Percentiles rank a stretch among this genome's conserved stretches.
phyloP scores from a whole-genome alignment of 2,329 filamentous ascomycete species.

The Beauveria varroae region DNA sequence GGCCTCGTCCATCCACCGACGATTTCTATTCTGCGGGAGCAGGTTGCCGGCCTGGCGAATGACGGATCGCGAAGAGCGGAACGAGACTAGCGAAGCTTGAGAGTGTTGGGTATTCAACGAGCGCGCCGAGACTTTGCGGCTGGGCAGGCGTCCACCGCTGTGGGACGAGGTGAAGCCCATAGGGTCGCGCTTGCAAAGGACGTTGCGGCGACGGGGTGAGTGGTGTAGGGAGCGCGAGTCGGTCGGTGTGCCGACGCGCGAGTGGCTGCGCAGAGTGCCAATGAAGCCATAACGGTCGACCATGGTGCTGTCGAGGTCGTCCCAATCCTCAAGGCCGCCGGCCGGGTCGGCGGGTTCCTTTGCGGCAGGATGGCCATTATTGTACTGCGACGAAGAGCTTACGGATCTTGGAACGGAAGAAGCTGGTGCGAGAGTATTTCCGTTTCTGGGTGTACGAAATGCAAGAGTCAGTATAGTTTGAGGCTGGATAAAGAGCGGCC shows the following conservation, averaged over 20 bases:
- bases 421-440: constrained; percentile 21
- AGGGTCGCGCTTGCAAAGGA: constrained; percentile 29
- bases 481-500: not conserved
- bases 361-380: constrained; percentile 26
- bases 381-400: constrained; percentile 37
- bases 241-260: constrained; percentile 33
- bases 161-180: constrained; percentile 33
- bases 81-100: constrained; percentile 41
- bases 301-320: constrained; percentile 52
- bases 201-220: constrained; percentile 39
- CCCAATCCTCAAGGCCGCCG: constrained; percentile 59
- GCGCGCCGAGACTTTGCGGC: constrained; percentile 48
- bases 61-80: constrained; percentile 46
- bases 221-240: constrained; percentile 35
- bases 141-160: constrained; percentile 35
- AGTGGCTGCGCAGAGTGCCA: constrained; percentile 34
- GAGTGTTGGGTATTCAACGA: constrained; percentile 53
- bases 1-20: constrained; percentile 55
- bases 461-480: constrained; percentile 1
- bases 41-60: constrained; percentile 52
- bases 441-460: constrained; percentile 4
- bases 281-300: constrained; percentile 67
- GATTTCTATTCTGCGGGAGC: constrained; percentile 53
- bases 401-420: constrained; percentile 33
- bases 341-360: constrained; percentile 41